Evolutionary conservation across 805 yeast genomes (phyloP), one percentile per base, ranked within the genome.

Genomic region (Lipomyces sp.): DNA sequence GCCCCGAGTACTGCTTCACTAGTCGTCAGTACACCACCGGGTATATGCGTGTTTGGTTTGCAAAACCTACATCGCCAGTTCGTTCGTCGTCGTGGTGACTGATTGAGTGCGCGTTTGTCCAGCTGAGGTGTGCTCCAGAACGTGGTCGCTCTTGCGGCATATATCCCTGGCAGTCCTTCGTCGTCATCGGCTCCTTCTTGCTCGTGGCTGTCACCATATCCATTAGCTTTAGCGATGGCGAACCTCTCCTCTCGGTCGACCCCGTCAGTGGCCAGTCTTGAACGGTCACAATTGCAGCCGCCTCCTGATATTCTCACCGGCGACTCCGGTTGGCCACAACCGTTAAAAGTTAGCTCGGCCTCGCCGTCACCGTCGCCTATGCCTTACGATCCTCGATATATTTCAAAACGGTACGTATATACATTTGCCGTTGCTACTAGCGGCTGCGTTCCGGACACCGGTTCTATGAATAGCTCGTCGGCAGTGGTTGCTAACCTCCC

Each of bases 321-420:
- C 34, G 54, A 29, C 15, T 29, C 56, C 7, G 7, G 24, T 24
- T 58, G 58, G 35, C 33, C 57, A 13, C 58, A 13, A 11, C 30
- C 53, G 34, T 57, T 54, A 39, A 57, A 62, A 7, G 18, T 61
- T 29, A 32, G 63, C 18, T 53, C 70, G 4, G 58, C 55, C 15
- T 62, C 69, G 39, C 69, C 70, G 60, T 48, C 55, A 24, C 24
- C 24, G 24, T 24, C 24, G 24, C 24, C 24, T 24, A 24, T 24
- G 45, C 50, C 69, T 6, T 67, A 59, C 61, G 70, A 67, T 42
- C 60, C 70, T 15, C 59, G 69, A 15, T 65, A 57, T 48, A 48
- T 67, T 42, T 65, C 70, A 15, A 61, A 57, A 18, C 57, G 69
- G 70, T 66, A 53, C 34, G 53, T 39, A 11, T 29, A 30, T n/a